Conservation (phyloP, 2,329 filamentous ascomycete species). For the Botrytis hyacinthi region DNA sequence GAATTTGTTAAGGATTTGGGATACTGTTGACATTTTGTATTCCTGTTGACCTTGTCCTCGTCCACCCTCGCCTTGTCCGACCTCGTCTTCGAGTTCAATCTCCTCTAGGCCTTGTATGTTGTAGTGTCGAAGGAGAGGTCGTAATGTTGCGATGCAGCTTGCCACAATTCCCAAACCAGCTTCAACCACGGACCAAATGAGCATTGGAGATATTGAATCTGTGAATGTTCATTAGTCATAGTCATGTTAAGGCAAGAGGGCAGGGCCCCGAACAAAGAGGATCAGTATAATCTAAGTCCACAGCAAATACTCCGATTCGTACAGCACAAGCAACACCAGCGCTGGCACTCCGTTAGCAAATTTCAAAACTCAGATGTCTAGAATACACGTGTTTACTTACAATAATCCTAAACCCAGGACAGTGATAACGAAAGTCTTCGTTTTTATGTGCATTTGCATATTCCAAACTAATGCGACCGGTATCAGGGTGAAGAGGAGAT, state of each 20-base stretch:
- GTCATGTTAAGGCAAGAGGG: not conserved
- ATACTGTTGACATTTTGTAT: constrained; percentile 19
- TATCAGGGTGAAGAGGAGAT: constrained; percentile 13
- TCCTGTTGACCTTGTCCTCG: not conserved
- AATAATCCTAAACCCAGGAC: constrained; percentile 19
- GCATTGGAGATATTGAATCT: constrained; percentile 18
- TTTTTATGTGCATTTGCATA: constrained; percentile 20
- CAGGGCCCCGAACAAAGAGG: constrained; percentile 3
- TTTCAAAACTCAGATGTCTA: too few relatives aligned
- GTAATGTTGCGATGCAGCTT: constrained; percentile 17
- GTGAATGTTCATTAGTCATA: not conserved
- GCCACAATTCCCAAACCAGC: constrained; percentile 17
- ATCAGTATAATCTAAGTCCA: constrained; percentile 17
- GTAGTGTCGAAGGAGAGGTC: constrained; percentile 16
- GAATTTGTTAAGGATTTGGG: constrained; percentile 13
- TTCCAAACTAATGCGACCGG: constrained; percentile 19
- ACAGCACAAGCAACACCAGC: constrained; percentile 11
- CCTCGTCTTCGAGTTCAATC: not conserved
- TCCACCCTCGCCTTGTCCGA: not conserved
- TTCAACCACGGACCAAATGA: constrained; percentile 20
- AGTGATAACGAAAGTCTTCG: constrained; percentile 10
- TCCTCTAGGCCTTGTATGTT: constrained; percentile 13
- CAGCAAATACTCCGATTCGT: constrained; percentile 4
- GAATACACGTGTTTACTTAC: not conserved
- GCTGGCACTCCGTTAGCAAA: not conserved